phyloP scores from a whole-genome alignment of 352 stramenopile genomes.

The Phytopythium vexans region DNA sequence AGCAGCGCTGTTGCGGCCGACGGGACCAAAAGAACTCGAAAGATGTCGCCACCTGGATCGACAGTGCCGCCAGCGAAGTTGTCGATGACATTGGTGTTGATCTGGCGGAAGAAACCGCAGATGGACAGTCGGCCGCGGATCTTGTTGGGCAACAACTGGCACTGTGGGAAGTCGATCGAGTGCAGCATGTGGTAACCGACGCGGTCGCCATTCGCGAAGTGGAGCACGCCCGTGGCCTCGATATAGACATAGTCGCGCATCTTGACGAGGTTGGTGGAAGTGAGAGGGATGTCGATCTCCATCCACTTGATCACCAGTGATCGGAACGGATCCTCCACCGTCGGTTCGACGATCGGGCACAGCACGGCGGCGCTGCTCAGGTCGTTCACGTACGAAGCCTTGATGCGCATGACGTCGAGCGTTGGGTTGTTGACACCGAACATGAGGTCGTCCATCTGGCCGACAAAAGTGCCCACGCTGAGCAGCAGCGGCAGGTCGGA shows the following conservation, averaged over 20 bases:
- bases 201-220: conserved; percentile 18
- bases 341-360: conserved; percentile 20
- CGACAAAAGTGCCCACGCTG: conserved; percentile 20
- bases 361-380: conserved; percentile 23
- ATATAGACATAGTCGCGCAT: conserved; percentile 35
- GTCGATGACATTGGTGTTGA: conserved; percentile 16
- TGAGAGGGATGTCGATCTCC: conserved; percentile 16
- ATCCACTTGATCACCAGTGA: conserved; percentile 33
- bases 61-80: conserved; percentile 19
- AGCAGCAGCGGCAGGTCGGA: conserved; percentile 13
- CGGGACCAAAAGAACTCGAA: conserved; percentile 3
- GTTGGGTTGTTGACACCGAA: conserved; percentile 30
- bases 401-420: conserved; percentile 31
- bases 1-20: conserved; percentile 4
- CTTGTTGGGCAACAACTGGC: conserved; percentile 6
- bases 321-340: conserved; percentile 22
- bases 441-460: conserved; percentile 36
- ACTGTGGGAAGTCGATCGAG: conserved; percentile 28
- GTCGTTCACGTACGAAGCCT: conserved; percentile 28
- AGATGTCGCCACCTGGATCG: conserved; percentile 15
- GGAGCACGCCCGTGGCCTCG: conserved; percentile 24
- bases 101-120: conserved; percentile 22
- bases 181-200: conserved; percentile 38
- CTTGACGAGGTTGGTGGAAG: conserved; percentile 10
- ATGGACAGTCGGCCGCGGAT: conserved; percentile 18